Evolutionary conservation across 2,329 filamentous ascomycete genomes (phyloP).

Genomic region (Paecilomyces sp.): DNA sequence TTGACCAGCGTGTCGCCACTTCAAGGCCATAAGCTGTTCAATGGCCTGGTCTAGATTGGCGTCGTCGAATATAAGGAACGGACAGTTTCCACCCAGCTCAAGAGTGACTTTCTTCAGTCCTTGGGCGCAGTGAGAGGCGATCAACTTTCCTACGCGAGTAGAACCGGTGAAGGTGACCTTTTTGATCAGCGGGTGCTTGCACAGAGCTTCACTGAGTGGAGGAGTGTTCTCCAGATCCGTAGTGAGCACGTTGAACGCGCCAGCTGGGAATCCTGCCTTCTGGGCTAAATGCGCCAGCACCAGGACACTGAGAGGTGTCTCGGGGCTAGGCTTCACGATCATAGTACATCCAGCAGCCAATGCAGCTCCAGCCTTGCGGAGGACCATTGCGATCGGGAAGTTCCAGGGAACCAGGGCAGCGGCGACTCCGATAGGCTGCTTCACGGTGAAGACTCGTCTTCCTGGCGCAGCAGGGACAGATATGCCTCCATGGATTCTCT

Average conservation of each 20-base stretch:
- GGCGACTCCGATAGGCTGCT: constrained; percentile 64
- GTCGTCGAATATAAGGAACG: constrained; percentile 59
- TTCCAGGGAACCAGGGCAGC: constrained; percentile 68
- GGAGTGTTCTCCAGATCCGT: constrained; percentile 39
- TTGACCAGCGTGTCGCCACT: constrained; percentile 37
- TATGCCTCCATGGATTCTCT: constrained; percentile 57
- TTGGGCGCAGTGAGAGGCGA: constrained; percentile 53
- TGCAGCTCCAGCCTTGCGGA: constrained; percentile 61
- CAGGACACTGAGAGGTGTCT: constrained; percentile 54
- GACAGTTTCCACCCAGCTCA: constrained; percentile 59
- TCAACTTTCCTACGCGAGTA: constrained; percentile 55
- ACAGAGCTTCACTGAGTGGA: constrained; percentile 41
- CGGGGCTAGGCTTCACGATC: constrained; percentile 65
- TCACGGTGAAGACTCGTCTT: constrained; percentile 62
- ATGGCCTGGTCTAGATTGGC: constrained; percentile 49
- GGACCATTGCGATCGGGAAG: constrained; percentile 61
- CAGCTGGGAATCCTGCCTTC: constrained; percentile 51
- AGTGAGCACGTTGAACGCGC: constrained; percentile 55
- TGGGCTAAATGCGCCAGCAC: constrained; percentile 47
- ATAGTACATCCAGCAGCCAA: constrained; percentile 68
- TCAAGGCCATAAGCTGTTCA: constrained; percentile 32
- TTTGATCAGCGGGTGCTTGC: constrained; percentile 51
- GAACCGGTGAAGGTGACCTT: constrained; percentile 56
- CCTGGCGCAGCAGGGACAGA: constrained; percentile 54
- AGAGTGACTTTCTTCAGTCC: constrained; percentile 59